Conservation (phyloP, 306 rosid species). For the Castanospermum australe region DNA sequence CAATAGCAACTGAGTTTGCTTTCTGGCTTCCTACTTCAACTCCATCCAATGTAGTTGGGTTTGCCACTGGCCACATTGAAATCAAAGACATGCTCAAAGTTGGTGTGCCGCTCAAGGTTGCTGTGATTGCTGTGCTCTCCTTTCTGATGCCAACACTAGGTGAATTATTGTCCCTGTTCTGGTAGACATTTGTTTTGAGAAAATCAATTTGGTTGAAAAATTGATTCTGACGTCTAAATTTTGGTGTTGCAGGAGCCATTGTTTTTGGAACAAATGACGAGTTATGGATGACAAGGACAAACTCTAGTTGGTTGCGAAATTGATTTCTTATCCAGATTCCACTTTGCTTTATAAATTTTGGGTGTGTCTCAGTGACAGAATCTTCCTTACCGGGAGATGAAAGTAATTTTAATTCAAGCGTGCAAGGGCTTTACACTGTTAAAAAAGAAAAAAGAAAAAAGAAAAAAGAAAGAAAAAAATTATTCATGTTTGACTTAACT, state of each 20-base stretch:
- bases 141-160: conserved; percentile 84
- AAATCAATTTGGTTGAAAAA: conserved; percentile 2
- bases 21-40: conserved; percentile 79
- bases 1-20: conserved; percentile 76
- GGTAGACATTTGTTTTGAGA: neutral
- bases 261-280: conserved; percentile 57
- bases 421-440: neutral
- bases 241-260: conserved; percentile 54
- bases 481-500: no score
- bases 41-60: conserved; percentile 81
- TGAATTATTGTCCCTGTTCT: conserved; percentile 22
- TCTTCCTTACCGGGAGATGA: neutral
- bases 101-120: conserved; percentile 76
- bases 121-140: conserved; percentile 54
- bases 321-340: neutral
- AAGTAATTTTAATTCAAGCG: neutral
- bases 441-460: no score
- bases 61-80: conserved; percentile 72
- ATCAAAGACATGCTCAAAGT: conserved; percentile 73
- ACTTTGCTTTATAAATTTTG: neutral
- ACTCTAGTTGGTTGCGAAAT: neutral
- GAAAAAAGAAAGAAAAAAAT: no score
- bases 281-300: conserved; percentile 1
- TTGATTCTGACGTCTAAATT: neutral
- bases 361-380: neutral